These are phyloP conservation scores for Eragrostis tef DNA, from an alignment of 202 grass and related monocot genomes.

Conservation along the genomic window DNA sequence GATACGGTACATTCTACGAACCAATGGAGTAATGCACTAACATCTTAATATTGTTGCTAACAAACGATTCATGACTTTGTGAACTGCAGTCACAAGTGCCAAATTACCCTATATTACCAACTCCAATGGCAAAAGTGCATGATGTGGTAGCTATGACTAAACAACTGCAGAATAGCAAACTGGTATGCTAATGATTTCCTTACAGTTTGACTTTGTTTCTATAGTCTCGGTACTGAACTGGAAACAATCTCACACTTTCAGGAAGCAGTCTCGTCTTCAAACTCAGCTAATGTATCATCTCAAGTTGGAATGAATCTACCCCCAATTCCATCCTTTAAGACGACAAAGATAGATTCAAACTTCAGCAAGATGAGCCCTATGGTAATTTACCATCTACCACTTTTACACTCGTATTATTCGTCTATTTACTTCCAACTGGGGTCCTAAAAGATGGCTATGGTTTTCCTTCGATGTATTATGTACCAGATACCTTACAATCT, in stretches of 20 bases:
- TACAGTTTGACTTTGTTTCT: constrained; percentile 16
- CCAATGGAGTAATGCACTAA: constrained; percentile 25
- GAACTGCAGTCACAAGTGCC: constrained; percentile 52
- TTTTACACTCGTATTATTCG: neutral
- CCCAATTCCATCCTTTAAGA: constrained; percentile 47
- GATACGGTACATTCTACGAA: constrained; percentile 53
- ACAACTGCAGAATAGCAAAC: constrained; percentile 55
- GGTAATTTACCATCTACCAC: constrained; percentile 47
- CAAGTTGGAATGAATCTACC: constrained; percentile 52
- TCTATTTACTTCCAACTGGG: neutral
- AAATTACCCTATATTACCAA: constrained; percentile 52
- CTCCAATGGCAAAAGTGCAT: constrained; percentile 55
- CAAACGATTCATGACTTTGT: constrained; percentile 32
- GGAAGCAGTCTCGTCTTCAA: constrained; percentile 57
- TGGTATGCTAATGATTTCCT: constrained; percentile 52
- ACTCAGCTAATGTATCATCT: constrained; percentile 38
- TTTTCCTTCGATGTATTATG: constrained; percentile 39
- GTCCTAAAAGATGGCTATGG: constrained; percentile 18
- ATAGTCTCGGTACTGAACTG: constrained; percentile 37
- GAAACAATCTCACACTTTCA: constrained; percentile 44
- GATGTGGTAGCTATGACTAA: constrained; percentile 59
- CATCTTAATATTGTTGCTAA: constrained; percentile 38
- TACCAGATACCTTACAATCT: constrained; percentile 18
- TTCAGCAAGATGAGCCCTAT: constrained; percentile 47
- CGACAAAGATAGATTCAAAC: constrained; percentile 46